Percentiles rank a stretch among this genome's conserved stretches.
Conservation (phyloP, 352 stramenopile genomes). For the Phytopythium aichiense region DNA sequence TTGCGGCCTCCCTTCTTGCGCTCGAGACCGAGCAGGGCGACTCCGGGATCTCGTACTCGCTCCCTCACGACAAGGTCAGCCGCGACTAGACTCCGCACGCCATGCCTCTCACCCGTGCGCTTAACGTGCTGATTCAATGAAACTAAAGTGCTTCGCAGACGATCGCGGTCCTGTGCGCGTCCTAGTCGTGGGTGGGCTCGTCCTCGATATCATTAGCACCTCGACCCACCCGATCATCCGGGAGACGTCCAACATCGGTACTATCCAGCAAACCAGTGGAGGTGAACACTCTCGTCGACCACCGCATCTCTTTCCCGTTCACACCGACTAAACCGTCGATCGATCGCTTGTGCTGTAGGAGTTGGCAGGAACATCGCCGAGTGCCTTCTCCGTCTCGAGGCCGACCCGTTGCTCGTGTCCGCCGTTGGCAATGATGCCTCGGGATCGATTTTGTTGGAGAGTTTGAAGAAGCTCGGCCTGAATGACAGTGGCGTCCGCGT, state of each 20-base stretch:
- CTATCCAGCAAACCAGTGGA: slow-evolving; percentile 78
- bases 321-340: neutral
- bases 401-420: slow-evolving; percentile 74
- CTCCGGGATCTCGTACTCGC: slow-evolving; percentile 29
- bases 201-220: slow-evolving; percentile 85
- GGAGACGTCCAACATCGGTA: slow-evolving; percentile 87
- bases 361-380: slow-evolving; percentile 93
- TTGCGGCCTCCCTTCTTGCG: slow-evolving; percentile 60
- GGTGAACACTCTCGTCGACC: slow-evolving; percentile 16
- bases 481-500: slow-evolving; percentile 53
- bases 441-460: slow-evolving; percentile 69
- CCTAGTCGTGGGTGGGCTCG: slow-evolving; percentile 82
- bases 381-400: slow-evolving; percentile 66
- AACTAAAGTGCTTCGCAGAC: slow-evolving; percentile 3
- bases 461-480: slow-evolving; percentile 56
- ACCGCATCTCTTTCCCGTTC: neutral
- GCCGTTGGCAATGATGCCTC: slow-evolving; percentile 71
- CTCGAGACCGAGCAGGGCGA: slow-evolving; percentile 31
- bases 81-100: neutral
- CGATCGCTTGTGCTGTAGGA: slow-evolving; percentile 30
- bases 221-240: slow-evolving; percentile 62
- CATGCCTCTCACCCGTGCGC: slow-evolving; percentile 8
- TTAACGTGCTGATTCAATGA: slow-evolving; percentile 8
- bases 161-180: slow-evolving; percentile 28
- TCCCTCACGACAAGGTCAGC: slow-evolving; percentile 43